phyloP scores from a whole-genome alignment of 1,284 basidiomycete genomes.

The Termitomyces sp. region DNA sequence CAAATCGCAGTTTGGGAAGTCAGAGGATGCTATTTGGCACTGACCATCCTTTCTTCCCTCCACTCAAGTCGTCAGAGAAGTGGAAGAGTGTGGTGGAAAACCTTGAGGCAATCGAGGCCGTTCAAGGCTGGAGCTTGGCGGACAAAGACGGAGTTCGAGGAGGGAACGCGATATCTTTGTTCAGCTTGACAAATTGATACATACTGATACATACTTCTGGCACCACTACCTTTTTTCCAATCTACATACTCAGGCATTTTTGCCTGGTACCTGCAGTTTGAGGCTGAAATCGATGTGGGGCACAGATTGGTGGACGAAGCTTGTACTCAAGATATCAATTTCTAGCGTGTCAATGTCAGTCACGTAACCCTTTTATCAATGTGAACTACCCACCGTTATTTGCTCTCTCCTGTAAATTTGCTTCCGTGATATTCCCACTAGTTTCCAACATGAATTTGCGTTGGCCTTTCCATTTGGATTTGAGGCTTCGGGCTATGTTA shows the following conservation, averaged over 20 bases:
- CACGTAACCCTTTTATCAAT: neutral
- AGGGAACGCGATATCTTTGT: constrained; percentile 66
- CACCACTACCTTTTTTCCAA: neutral
- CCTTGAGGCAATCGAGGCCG: constrained; percentile 67
- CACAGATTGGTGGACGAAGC: constrained; percentile 87
- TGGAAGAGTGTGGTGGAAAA: constrained; percentile 85
- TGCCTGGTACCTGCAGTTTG: constrained; percentile 74
- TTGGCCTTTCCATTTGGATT: constrained; percentile 73
- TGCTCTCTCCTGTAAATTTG: constrained; percentile 70
- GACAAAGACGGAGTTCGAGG: constrained; percentile 67
- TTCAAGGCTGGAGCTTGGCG: constrained; percentile 55
- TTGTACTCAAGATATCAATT: constrained; percentile 92
- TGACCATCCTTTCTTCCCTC: constrained; percentile 89
- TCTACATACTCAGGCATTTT: constrained; percentile 3
- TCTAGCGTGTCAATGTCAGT: constrained; percentile 41
- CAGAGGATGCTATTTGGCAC: constrained; percentile 77
- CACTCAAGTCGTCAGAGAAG: constrained; percentile 59
- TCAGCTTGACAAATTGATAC: constrained; percentile 36
- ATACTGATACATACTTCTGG: neutral
- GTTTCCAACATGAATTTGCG: constrained; percentile 86
- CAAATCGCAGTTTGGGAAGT: constrained; percentile 42
- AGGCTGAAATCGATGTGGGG: constrained; percentile 92
- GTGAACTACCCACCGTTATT: constrained; percentile 55
- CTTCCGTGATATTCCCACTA: constrained; percentile 88
- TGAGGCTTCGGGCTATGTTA: constrained; percentile 64